Evolutionary conservation across 2,329 filamentous ascomycete species (phyloP).

Genomic region (Passalora sequoiae): DNA sequence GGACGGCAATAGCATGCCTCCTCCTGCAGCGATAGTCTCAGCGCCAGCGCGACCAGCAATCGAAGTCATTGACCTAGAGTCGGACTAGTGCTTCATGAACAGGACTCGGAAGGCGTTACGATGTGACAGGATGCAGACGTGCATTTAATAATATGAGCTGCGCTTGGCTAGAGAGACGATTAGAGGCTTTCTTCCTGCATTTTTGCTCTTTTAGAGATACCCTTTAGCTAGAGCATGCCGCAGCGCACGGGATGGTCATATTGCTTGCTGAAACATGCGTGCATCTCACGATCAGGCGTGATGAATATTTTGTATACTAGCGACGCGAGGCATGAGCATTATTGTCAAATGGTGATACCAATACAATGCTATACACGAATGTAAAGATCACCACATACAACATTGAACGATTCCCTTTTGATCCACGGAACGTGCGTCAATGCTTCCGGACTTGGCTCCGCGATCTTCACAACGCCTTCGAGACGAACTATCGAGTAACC

Average conservation of each 20-base stretch:
- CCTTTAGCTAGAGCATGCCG: slow-evolving; percentile 5
- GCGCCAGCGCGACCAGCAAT: slow-evolving; percentile 10
- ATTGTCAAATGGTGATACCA: too few relatives aligned
- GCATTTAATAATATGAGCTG: slow-evolving; percentile 2
- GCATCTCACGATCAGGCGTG: too few relatives aligned
- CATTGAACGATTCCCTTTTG: too few relatives aligned
- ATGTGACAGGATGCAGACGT: neutral
- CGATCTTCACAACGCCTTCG: too few relatives aligned
- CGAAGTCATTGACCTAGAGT: slow-evolving; percentile 26
- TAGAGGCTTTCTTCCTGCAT: neutral
- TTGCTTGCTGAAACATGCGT: too few relatives aligned
- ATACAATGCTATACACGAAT: too few relatives aligned
- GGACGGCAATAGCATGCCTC: slow-evolving; percentile 8
- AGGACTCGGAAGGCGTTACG: neutral
- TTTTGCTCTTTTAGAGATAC: slow-evolving; percentile 9
- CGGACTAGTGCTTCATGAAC: slow-evolving; percentile 5
- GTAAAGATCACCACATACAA: too few relatives aligned
- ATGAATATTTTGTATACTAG: neutral
- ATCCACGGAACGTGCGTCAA: too few relatives aligned
- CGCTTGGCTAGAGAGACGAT: neutral
- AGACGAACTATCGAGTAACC: too few relatives aligned
- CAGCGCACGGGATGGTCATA: neutral
- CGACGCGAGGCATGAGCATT: too few relatives aligned
- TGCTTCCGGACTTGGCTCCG: too few relatives aligned
- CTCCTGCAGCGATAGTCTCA: slow-evolving; percentile 2